Base-by-base conservation (phyloP, 306 rosid genomes). In the Macrotyloma uniflorum region DNA sequence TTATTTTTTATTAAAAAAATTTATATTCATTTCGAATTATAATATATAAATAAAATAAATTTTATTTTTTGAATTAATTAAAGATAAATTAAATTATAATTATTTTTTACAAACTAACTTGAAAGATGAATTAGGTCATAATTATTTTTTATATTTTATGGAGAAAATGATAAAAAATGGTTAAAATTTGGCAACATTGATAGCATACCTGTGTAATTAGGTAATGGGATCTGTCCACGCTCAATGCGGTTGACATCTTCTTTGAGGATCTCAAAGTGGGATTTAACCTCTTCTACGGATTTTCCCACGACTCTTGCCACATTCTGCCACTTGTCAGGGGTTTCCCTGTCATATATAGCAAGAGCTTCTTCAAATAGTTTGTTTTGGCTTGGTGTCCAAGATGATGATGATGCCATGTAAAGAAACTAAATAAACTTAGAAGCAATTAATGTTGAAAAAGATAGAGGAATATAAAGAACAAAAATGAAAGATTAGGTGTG, bases 281-380 rank as follows among this genome's bases (percentile, higher is more conserved):
- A 77, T 77, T 89, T 93, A 70, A 93, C 94, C 19, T 93, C 97
- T 49, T 89, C 97, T 0, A 86, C 91, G 4, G 97, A 70, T 72
- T 89, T 93, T 57, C 96, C 88, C n/a, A 90, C 97, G 11, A 78
- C 82, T 76, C 63, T 80, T 23, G 96, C 93, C 20, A 93, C 84
- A 80, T 93, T 90, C 77, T 85, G 96, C 96, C 97, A 93, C 82
- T 89, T 89, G 66, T 93, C 96, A 1, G 92, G 88, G 23, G 91
- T 87, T 32, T 93, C 96, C 82, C 78, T 88, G n/a, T 93, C 91
- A 65, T 85, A 86, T 70, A 78, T 69, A 51, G 97, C 96, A 30
- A 90, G 86, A 1, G 97, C 97, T 42, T 79, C 89, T 65, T 93
- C 97, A 51, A 93, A 93, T 42, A 63, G 79, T 68, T 93, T 90